Evolutionary conservation across 2,329 filamentous ascomycete species (phyloP).

Genomic region (Bimuria novae-zelandiae): DNA sequence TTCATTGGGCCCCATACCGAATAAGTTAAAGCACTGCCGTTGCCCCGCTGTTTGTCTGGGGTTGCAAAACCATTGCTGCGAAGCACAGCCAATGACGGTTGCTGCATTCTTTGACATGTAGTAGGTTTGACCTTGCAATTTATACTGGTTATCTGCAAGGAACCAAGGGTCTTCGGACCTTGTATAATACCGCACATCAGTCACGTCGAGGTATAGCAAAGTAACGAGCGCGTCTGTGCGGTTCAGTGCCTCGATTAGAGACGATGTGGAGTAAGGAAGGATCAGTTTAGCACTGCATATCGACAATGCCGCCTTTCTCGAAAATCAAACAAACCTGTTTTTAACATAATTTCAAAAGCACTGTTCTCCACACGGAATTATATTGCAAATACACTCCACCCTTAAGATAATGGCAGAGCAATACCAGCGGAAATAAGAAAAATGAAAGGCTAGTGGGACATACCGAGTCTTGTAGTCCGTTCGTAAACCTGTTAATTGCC

Average conservation of each 20-base stretch:
- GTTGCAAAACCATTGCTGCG: constrained; percentile 13
- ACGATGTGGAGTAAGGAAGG: not conserved
- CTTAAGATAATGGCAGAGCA: no score
- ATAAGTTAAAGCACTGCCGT: not conserved
- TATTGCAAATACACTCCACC: no score
- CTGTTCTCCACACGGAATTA: no score
- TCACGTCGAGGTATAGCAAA: not conserved
- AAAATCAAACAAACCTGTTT: no score
- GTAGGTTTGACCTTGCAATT: no score
- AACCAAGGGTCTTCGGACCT: constrained; percentile 17
- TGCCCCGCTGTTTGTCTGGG: not conserved
- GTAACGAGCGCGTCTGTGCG: not conserved
- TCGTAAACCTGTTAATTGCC: no score
- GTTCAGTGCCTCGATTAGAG: constrained; percentile 4
- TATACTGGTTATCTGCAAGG: not conserved
- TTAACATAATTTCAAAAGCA: no score
- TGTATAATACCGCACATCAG: not conserved
- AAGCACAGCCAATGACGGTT: constrained; percentile 12
- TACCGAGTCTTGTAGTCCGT: constrained; percentile 1
- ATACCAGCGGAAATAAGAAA: no score
- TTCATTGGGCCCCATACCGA: not conserved
- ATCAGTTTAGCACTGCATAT: not conserved
- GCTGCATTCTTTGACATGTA: constrained; percentile 11
- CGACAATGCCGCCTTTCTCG: not conserved
- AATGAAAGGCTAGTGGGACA: not conserved